Percentiles rank a stretch among this genome's conserved stretches.
phyloP scores from a whole-genome alignment of 352 stramenopile species.

The Globisporangium viniferum region DNA sequence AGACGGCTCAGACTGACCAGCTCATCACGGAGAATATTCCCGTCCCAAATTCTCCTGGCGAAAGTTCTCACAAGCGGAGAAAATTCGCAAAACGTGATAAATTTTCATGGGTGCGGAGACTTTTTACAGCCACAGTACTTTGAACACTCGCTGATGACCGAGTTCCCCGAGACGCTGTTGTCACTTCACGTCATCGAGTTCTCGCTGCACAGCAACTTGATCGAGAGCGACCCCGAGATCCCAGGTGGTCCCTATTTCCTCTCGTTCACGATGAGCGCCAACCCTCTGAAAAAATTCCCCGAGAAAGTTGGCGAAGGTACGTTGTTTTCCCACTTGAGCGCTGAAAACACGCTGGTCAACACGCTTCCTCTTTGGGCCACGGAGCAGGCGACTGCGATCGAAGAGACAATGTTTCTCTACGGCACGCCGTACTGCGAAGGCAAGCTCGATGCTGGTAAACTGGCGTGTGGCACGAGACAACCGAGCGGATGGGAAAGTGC shows the following conservation, averaged over 20 bases:
- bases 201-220: not conserved
- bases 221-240: not conserved
- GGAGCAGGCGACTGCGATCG: conserved; percentile 8
- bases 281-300: not conserved
- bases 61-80: too few relatives aligned
- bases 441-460: not conserved
- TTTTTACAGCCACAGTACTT: too few relatives aligned
- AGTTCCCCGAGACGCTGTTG: conserved; percentile 3
- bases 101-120: too few relatives aligned
- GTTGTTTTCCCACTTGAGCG: not conserved
- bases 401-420: not conserved
- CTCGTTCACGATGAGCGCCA: not conserved
- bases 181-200: not conserved
- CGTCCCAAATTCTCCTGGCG: too few relatives aligned
- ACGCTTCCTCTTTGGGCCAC: not conserved
- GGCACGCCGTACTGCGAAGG: not conserved
- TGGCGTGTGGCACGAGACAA: not conserved
- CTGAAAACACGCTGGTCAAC: not conserved
- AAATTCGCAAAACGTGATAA: too few relatives aligned
- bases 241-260: not conserved
- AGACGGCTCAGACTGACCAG: too few relatives aligned
- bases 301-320: not conserved
- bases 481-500: not conserved
- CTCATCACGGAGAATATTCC: too few relatives aligned
- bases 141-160: conserved; percentile 18